Conservation (phyloP, 208 protist genomes). For the Endotrypanum monterogeii region DNA sequence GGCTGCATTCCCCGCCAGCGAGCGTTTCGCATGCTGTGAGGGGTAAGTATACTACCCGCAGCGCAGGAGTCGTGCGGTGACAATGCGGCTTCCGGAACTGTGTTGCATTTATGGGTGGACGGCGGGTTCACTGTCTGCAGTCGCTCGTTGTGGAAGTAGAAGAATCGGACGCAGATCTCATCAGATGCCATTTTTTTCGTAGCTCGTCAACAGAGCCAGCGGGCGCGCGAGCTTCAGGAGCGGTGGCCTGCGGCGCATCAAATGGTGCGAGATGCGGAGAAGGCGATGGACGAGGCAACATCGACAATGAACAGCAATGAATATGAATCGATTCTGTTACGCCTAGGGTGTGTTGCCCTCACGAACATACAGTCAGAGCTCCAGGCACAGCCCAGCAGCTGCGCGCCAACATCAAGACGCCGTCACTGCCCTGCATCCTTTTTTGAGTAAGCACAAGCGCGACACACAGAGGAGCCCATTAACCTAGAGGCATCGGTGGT, state of each 20-base stretch:
- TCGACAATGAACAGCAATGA: not conserved
- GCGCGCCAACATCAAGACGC: slow-evolving; percentile 1
- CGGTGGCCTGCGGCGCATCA: slow-evolving; percentile 23
- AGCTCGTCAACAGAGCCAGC: slow-evolving; percentile 16
- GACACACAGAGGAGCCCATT: not conserved
- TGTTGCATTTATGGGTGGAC: not conserved
- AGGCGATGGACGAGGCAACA: slow-evolving; percentile 14
- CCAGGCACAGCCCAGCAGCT: not conserved
- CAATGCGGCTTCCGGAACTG: not conserved
- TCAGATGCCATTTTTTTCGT: slow-evolving; percentile 22
- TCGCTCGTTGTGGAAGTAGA: slow-evolving; percentile 15
- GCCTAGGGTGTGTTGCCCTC: slow-evolving; percentile 14
- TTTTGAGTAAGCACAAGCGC: slow-evolving; percentile 4
- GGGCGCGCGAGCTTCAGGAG: slow-evolving; percentile 4
- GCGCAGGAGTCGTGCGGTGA: not conserved
- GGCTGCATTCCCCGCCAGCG: not conserved
- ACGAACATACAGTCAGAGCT: slow-evolving; percentile 2
- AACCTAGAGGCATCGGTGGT: slow-evolving; percentile 12
- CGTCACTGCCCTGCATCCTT: not conserved
- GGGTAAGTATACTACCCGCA: not conserved
- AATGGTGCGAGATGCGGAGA: slow-evolving; percentile 13
- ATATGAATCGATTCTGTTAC: slow-evolving; percentile 13
- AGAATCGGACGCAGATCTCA: slow-evolving; percentile 25
- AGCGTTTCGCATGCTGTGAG: not conserved
- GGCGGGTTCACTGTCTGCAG: slow-evolving; percentile 9